Evolutionary conservation across 2,329 filamentous ascomycete species (phyloP).

Genomic region (Aspergillus neoniger): DNA sequence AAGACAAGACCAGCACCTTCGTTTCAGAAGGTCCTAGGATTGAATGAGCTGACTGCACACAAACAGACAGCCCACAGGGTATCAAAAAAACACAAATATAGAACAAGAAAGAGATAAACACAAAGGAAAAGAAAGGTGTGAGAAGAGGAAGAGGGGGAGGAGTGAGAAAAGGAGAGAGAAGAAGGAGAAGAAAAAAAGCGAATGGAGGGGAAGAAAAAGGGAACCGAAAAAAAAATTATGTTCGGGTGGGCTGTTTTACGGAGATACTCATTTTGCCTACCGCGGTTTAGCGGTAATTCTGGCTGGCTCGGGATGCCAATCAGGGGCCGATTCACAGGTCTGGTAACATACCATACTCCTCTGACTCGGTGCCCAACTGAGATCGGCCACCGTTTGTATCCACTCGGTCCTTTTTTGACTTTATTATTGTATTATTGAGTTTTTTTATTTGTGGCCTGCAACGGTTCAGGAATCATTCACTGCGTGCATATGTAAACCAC

Average conservation of each 20-base stretch:
- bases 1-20: constrained; percentile 2
- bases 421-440: background rate
- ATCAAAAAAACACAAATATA: constrained; percentile 32
- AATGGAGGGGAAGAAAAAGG: constrained; percentile 16
- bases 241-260: background rate
- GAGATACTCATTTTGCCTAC: background rate
- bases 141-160: constrained; percentile 17
- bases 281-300: background rate
- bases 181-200: constrained; percentile 14
- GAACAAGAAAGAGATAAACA: constrained; percentile 27
- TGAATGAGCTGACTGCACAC: constrained; percentile 32
- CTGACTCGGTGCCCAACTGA: constrained; percentile 1
- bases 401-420: background rate
- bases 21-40: constrained; percentile 18
- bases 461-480: background rate
- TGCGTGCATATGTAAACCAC: background rate
- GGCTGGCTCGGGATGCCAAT: background rate
- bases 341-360: background rate
- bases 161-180: constrained; percentile 25
- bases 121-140: constrained; percentile 22
- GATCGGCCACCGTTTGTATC: background rate
- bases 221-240: constrained; percentile 1
- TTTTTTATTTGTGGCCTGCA: background rate
- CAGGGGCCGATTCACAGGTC: background rate
- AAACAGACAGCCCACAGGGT: constrained; percentile 37